Percentiles rank a stretch among this genome's conserved stretches.
These are phyloP conservation scores for Penicillium paradoxum DNA, from an alignment of 495 filamentous ascomycete genomes.

Conservation along the genomic window DNA sequence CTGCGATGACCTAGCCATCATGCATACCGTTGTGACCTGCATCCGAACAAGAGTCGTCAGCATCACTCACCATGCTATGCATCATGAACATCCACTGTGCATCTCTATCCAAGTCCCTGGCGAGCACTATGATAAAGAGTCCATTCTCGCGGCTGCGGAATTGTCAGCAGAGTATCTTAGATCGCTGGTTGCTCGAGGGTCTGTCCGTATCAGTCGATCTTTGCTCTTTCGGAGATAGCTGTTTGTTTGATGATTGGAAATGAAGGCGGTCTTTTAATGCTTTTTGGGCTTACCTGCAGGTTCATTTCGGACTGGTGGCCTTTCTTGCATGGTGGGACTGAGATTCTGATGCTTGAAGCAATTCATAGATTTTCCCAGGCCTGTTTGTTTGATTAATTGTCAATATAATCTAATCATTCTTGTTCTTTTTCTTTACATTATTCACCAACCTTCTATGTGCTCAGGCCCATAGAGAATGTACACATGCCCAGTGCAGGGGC, in stretches of 20 bases:
- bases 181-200: background rate
- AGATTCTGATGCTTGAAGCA: no score
- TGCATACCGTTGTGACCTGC: slow-evolving; percentile 2
- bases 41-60: slow-evolving; percentile 4
- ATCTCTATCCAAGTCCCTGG: slow-evolving; percentile 1
- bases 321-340: no score
- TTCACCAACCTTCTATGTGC: no score
- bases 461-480: no score
- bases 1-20: background rate
- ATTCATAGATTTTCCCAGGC: no score
- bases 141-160: slow-evolving; percentile 4
- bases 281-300: background rate
- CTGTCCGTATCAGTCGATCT: background rate
- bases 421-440: no score
- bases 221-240: slow-evolving; percentile 1
- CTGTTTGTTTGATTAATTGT: no score
- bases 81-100: background rate
- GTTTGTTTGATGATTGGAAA: background rate
- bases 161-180: background rate
- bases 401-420: no score
- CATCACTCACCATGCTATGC: slow-evolving; percentile 1
- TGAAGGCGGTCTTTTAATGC: background rate
- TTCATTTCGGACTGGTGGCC: background rate
- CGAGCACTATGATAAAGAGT: background rate
- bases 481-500: no score